phyloP scores from a whole-genome alignment of 1,284 basidiomycete genomes.

The Puccinia horiana region DNA sequence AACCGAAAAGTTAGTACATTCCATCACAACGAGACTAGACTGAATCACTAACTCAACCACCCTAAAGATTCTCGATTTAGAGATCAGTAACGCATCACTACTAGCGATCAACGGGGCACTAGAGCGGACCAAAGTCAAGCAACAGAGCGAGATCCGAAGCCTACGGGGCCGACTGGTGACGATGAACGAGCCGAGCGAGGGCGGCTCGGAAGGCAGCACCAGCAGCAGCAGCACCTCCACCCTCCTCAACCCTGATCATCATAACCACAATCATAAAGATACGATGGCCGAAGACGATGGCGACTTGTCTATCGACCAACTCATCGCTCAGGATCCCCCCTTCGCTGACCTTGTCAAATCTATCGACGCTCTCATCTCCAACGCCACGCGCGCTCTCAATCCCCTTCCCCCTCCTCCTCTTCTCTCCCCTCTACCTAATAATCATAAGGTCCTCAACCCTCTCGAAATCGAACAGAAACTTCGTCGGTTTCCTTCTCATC shows the following conservation, averaged over 20 bases:
- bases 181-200: not conserved
- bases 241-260: not conserved
- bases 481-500: not conserved
- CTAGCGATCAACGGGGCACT: slow-evolving; percentile 60
- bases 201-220: not conserved
- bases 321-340: slow-evolving; percentile 51
- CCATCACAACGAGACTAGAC: not conserved
- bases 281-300: slow-evolving; percentile 47
- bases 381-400: slow-evolving; percentile 50
- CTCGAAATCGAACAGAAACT: not conserved
- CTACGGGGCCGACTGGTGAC: slow-evolving; percentile 49
- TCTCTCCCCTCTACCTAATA: not conserved
- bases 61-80: slow-evolving; percentile 59
- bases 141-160: slow-evolving; percentile 59
- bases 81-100: slow-evolving; percentile 61
- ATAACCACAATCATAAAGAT: not conserved
- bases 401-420: not conserved
- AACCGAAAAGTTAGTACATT: slow-evolving; percentile 14
- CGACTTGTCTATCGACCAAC: slow-evolving; percentile 52
- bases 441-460: not conserved
- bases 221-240: not conserved
- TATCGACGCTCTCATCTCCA: slow-evolving; percentile 52
- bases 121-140: slow-evolving; percentile 59
- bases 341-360: slow-evolving; percentile 52
- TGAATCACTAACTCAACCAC: not conserved